phyloP scores from a whole-genome alignment of 164 flowering plant species.

The Stephania cephalantha region DNA sequence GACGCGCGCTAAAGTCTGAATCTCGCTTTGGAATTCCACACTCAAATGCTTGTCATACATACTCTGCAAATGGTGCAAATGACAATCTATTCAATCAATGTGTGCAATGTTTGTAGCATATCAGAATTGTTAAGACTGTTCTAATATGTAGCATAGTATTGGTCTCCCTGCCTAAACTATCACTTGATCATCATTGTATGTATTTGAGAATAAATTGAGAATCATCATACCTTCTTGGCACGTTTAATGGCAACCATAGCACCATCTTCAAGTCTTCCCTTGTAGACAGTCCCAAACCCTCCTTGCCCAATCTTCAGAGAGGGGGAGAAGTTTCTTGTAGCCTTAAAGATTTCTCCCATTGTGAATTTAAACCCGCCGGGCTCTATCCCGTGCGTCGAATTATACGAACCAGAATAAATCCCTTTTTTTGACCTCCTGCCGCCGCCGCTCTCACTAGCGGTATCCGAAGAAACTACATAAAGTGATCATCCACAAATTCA shows the following conservation, averaged over 20 bases:
- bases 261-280: slow-evolving; percentile 71
- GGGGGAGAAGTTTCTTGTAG: slow-evolving; percentile 75
- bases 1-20: slow-evolving; percentile 53
- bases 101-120: too few relatives aligned
- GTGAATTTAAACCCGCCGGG: slow-evolving; percentile 49
- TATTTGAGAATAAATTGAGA: background rate
- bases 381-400: slow-evolving; percentile 36
- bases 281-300: slow-evolving; percentile 88
- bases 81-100: too few relatives aligned
- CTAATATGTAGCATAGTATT: too few relatives aligned
- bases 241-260: slow-evolving; percentile 76
- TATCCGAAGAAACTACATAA: slow-evolving; percentile 22
- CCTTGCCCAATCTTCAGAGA: slow-evolving; percentile 83
- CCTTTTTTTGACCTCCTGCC: slow-evolving; percentile 31
- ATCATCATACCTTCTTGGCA: slow-evolving; percentile 69
- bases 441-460: slow-evolving; percentile 19
- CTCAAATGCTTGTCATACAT: slow-evolving; percentile 59
- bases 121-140: too few relatives aligned
- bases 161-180: background rate
- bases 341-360: slow-evolving; percentile 55
- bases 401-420: slow-evolving; percentile 27
- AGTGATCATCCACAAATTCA: background rate
- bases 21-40: slow-evolving; percentile 71
- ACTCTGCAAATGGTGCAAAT: slow-evolving; percentile 35
- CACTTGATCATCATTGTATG: background rate